Evolutionary conservation across 2,329 filamentous ascomycete species (phyloP).

Genomic region (Diaporthe sp.): DNA sequence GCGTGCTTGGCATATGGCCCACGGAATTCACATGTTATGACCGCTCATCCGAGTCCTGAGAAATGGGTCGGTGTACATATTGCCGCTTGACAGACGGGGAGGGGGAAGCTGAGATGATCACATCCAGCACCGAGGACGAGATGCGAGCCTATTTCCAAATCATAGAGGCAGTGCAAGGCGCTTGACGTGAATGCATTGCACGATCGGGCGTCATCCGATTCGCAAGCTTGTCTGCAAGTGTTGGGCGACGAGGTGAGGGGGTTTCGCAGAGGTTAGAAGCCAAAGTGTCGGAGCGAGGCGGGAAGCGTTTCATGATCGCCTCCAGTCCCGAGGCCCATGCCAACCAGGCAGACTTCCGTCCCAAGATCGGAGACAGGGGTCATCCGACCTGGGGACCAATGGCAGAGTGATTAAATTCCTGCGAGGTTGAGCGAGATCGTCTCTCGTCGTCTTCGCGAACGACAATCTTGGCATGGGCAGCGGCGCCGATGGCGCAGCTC

Average conservation of each 20-base stretch:
- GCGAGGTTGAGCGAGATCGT: background rate
- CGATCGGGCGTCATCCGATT: conserved; percentile 23
- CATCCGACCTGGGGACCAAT: background rate
- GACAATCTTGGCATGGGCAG: conserved; percentile 12
- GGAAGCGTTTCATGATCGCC: conserved; percentile 32
- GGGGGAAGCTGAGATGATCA: background rate
- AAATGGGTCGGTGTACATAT: background rate
- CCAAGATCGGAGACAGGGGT: conserved; percentile 20
- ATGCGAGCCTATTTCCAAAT: background rate
- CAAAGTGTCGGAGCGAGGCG: conserved; percentile 21
- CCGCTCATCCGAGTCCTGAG: background rate
- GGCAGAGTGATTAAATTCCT: background rate
- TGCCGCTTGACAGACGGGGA: background rate
- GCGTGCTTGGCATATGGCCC: background rate
- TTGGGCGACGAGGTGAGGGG: background rate
- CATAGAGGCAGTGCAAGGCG: conserved; percentile 23
- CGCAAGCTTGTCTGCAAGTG: conserved; percentile 34
- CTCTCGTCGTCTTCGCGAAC: conserved; percentile 7
- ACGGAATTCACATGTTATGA: background rate
- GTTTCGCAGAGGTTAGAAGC: conserved; percentile 37
- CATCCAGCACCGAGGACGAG: background rate
- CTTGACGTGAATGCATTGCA: conserved; percentile 20
- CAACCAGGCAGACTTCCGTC: conserved; percentile 18
- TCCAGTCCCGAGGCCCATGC: conserved; percentile 10
- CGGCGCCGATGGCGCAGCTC: background rate